Percentiles rank a stretch among this genome's conserved stretches.
phyloP scores from a whole-genome alignment of 305 asterid genomes.

The Fraxinus nigra region DNA sequence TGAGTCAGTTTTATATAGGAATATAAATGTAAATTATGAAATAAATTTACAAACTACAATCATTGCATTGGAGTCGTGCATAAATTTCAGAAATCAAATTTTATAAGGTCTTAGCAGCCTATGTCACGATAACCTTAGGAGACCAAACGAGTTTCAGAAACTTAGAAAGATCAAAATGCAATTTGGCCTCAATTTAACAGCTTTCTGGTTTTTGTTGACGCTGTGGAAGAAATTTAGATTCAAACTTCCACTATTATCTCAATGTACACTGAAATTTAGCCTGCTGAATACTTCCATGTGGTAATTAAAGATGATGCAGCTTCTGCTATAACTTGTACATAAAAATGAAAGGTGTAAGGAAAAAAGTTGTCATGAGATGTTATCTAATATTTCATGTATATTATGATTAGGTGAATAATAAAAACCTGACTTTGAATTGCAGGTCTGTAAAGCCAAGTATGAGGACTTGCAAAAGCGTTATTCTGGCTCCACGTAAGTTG shows the following conservation, averaged over 20 bases:
- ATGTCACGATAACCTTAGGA: not conserved
- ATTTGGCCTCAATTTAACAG: not conserved
- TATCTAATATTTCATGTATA: constrained; percentile 6
- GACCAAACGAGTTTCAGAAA: not conserved
- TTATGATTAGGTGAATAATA: constrained; percentile 8
- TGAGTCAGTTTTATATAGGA: not conserved
- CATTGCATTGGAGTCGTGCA: not conserved
- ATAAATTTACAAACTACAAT: not conserved
- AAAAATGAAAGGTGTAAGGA: not conserved
- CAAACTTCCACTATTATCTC: not conserved
- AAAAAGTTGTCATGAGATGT: not conserved
- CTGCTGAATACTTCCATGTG: not conserved
- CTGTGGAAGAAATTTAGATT: not conserved
- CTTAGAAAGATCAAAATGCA: not conserved
- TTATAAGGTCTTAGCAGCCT: not conserved
- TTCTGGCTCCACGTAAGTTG: constrained; percentile 70
- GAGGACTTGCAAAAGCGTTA: constrained; percentile 67
- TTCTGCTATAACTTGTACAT: not conserved
- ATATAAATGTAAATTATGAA: not conserved
- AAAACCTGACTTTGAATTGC: constrained; percentile 28
- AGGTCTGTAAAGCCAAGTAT: constrained; percentile 86
- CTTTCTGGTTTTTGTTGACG: not conserved
- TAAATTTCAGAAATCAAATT: not conserved
- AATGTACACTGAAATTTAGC: not conserved
- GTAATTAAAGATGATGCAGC: not conserved